Percentiles rank a stretch among this genome's conserved stretches.
Evolutionary conservation across 1,284 basidiomycete species (phyloP).

Genomic region (Gymnopus androsaceus): DNA sequence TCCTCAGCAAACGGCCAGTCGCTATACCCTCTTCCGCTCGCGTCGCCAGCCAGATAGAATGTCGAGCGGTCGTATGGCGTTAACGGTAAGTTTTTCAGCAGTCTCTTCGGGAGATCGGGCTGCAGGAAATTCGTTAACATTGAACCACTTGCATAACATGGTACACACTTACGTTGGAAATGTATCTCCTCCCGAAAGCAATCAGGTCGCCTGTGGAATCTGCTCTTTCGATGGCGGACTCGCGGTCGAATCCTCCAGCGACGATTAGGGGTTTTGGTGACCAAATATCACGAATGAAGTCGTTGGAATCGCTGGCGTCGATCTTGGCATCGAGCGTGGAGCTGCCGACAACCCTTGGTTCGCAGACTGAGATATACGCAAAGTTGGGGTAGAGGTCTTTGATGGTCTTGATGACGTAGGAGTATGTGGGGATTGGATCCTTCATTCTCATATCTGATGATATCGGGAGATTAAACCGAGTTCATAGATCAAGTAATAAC

Average conservation of each 20-base stretch:
- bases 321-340: slow-evolving; percentile 22
- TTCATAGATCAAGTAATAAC: slow-evolving; percentile 29
- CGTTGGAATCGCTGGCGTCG: slow-evolving; percentile 24
- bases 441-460: slow-evolving; percentile 35
- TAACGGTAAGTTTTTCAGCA: slow-evolving; percentile 26
- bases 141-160: slow-evolving; percentile 17
- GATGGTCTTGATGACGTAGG: slow-evolving; percentile 28
- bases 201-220: slow-evolving; percentile 39
- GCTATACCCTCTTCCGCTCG: slow-evolving; percentile 30
- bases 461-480: too few species aligned
- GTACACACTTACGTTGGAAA: slow-evolving; percentile 8
- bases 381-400: slow-evolving; percentile 35
- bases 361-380: slow-evolving; percentile 50
- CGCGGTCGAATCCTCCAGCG: slow-evolving; percentile 29
- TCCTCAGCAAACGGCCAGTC: slow-evolving; percentile 32
- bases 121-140: background rate
- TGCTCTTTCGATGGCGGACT: slow-evolving; percentile 33
- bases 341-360: slow-evolving; percentile 28
- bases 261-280: slow-evolving; percentile 8
- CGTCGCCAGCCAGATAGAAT: slow-evolving; percentile 27
- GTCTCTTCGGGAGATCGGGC: background rate
- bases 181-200: slow-evolving; percentile 42
- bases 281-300: slow-evolving; percentile 32
- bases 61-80: slow-evolving; percentile 22
- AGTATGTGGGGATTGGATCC: slow-evolving; percentile 37